Base-by-base conservation (phyloP, 2,329 filamentous ascomycete genomes). In the Apiospora phragmitis region DNA sequence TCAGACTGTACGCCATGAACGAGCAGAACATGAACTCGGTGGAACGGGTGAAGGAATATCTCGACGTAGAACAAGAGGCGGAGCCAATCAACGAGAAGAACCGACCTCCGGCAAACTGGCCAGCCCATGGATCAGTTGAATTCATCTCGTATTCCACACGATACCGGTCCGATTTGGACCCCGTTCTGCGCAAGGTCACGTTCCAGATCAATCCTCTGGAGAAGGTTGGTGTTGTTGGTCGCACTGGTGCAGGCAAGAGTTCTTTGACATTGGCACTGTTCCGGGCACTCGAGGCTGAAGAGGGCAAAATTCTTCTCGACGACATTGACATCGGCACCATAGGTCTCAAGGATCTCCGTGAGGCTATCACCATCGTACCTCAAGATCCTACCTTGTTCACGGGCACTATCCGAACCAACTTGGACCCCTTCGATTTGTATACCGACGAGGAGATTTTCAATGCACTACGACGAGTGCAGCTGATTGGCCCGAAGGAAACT, bases 1-100 rank as follows among this genome's bases (percentile, higher is more conserved):
- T 99, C 41, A 92, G 96, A 65, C 87, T 98, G 18, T 99, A 99
- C 80, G 92, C 95, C 0, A 90, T 93, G 79, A 98, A 98, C 77
- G 96, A 99, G 83, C 96, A 99, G 82, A 98, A 98, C 83, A 98
- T 99, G 96, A 99, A 99, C 83, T 95, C 95, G 3, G 95, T 98
- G 67, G 96, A 99, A 83, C 93, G 96, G 78, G 92, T 99, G 79
- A 97, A 97, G 84, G 96, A 99, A 80, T 99, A 98, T 79, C 88
- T 98, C 45, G 94, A 98, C 62, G 93, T 99, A 0, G 95, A 98
- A 76, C 95, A 98, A 80, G 96, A 99, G 83, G 95, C 96, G 1
- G 85, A 88, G 0, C 87, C 93, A 1, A 85, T 97, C 51, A 88
- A 97, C 51, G 90, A 94, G 69, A 90, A 95, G 71, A 93, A 90